phyloP scores from a whole-genome alignment of 2,329 filamentous ascomycete genomes.

The Cercospora canescens region DNA sequence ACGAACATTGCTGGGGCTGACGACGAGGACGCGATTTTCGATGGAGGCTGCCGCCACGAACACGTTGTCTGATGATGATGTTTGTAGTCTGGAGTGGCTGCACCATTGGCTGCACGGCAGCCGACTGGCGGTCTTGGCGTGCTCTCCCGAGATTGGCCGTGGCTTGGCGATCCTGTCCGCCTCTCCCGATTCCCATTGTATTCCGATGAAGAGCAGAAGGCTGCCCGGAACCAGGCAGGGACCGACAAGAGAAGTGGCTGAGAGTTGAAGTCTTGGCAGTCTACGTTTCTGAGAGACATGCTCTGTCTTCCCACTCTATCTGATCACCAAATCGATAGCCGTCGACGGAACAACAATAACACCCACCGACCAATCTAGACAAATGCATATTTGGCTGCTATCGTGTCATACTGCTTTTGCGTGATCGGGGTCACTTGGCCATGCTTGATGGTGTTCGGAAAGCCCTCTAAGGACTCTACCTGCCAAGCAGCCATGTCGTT shows the following conservation, averaged over 20 bases:
- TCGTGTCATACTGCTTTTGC: constrained; percentile 20
- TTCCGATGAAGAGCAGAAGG: too few relatives aligned
- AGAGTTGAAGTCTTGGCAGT: not conserved
- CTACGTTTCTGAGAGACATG: not conserved
- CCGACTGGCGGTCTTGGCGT: not conserved
- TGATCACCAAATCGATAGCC: too few relatives aligned
- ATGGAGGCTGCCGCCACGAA: not conserved
- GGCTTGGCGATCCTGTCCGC: not conserved
- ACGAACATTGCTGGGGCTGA: not conserved
- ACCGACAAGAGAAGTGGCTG: not conserved
- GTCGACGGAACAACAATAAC: too few relatives aligned
- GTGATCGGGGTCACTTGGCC: constrained; percentile 18
- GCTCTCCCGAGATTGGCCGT: not conserved
- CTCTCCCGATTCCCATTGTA: not conserved
- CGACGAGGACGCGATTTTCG: not conserved
- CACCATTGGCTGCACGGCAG: not conserved
- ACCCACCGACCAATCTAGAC: not conserved
- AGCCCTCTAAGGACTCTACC: constrained; percentile 15
- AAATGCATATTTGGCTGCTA: constrained; percentile 12
- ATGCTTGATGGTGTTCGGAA: constrained; percentile 23
- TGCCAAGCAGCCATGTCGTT: constrained; percentile 22
- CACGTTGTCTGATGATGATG: not conserved
- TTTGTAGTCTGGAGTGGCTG: not conserved
- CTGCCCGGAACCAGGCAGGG: not conserved
- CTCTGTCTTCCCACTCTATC: not conserved